phyloP scores from a whole-genome alignment of 176 grass and related monocot genomes.

The Otatea glauca region DNA sequence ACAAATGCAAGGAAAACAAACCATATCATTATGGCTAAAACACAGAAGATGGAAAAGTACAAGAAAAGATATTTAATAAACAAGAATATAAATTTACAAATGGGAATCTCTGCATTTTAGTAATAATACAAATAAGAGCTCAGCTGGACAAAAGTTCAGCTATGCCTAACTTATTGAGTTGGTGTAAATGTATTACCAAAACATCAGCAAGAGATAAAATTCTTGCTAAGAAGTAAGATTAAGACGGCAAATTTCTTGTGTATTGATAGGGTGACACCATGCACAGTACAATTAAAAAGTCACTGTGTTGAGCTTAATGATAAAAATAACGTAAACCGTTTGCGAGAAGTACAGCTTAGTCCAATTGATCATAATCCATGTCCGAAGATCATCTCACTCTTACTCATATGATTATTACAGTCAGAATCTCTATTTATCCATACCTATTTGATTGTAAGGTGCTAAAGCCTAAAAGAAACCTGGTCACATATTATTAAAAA shows the following conservation, averaged over 20 bases:
- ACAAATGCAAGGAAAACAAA: constrained; percentile 19
- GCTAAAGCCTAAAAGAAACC: constrained; percentile 1
- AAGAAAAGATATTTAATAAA: constrained; percentile 30
- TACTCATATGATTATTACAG: background rate
- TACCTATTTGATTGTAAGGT: background rate
- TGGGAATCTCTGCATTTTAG: background rate
- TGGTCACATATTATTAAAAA: background rate
- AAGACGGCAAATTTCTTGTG: background rate
- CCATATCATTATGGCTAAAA: constrained; percentile 17
- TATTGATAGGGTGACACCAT: background rate
- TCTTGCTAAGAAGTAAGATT: background rate
- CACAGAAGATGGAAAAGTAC: background rate
- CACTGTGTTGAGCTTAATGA: background rate
- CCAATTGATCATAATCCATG: background rate
- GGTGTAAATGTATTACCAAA: background rate
- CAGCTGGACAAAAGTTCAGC: background rate
- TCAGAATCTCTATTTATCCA: constrained; percentile 4
- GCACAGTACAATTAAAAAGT: background rate
- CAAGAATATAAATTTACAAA: background rate
- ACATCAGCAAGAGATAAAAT: constrained; percentile 23
- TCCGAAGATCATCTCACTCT: background rate
- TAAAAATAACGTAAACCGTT: background rate
- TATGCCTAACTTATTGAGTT: background rate
- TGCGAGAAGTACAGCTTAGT: background rate
- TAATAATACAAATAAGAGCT: background rate